Evolutionary conservation across 208 protist species (phyloP).

Genomic region (Angomonas desouzai): DNA sequence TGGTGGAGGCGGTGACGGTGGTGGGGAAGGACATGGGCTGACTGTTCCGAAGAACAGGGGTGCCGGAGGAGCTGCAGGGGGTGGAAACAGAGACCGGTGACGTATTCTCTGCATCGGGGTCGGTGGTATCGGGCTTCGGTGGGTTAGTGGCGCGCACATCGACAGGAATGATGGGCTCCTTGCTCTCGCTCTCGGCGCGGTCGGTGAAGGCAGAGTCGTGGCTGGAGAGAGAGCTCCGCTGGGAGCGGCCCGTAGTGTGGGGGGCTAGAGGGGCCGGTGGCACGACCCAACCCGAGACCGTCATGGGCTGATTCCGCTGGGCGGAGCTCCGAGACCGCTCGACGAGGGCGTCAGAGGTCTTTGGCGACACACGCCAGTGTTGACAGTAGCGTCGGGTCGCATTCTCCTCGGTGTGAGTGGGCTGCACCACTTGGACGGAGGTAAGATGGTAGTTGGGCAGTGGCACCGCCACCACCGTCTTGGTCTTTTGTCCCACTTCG

Average conservation of each 20-base stretch:
- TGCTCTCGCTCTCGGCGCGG: neutral
- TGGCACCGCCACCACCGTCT: neutral
- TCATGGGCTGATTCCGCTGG: neutral
- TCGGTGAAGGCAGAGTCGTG: neutral
- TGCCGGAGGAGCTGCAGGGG: neutral
- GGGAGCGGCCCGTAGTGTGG: neutral
- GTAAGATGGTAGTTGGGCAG: neutral
- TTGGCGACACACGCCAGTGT: neutral
- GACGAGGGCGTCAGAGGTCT: neutral
- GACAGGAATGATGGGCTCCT: neutral
- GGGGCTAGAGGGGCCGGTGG: neutral
- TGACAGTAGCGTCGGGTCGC: neutral
- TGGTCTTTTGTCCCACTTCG: neutral
- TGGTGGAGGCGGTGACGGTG: neutral
- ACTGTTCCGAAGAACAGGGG: neutral
- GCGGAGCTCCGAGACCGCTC: neutral
- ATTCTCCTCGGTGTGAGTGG: neutral
- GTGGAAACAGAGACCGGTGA: neutral
- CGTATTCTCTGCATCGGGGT: neutral
- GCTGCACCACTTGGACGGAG: neutral
- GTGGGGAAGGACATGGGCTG: slow-evolving; percentile 13
- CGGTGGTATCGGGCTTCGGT: neutral
- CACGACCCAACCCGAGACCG: neutral
- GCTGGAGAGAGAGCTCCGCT: neutral
- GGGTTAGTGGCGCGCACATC: neutral